phyloP scores from a whole-genome alignment of 2,329 filamentous ascomycete genomes.

The Teratosphaeria pseudoeucalypti region DNA sequence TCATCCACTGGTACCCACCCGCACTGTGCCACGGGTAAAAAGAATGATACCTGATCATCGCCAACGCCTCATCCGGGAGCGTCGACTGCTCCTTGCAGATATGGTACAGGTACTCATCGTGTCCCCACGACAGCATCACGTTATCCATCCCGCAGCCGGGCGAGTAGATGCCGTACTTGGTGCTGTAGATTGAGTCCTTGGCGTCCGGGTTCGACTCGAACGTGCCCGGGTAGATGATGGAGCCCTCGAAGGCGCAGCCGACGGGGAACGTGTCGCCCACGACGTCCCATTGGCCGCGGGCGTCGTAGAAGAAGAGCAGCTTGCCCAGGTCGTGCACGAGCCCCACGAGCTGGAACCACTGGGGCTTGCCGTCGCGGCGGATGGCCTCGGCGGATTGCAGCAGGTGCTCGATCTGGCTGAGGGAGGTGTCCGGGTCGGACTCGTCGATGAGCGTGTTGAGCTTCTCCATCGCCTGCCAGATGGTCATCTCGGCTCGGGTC shows the following conservation, averaged over 20 bases:
- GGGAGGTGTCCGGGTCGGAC: conserved; percentile 77
- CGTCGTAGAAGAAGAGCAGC: conserved; percentile 69
- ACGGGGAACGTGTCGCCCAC: conserved; percentile 80
- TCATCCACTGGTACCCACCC: conserved; percentile 70
- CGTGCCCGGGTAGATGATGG: conserved; percentile 71
- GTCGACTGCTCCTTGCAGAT: conserved; percentile 73
- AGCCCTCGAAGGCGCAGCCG: conserved; percentile 56
- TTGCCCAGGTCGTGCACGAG: conserved; percentile 74
- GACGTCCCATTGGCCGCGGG: conserved; percentile 86
- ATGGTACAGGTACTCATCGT: conserved; percentile 81
- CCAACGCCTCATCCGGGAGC: conserved; percentile 70
- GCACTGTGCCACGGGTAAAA: conserved; percentile 88
- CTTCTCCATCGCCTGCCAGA: conserved; percentile 90
- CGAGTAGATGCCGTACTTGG: conserved; percentile 68
- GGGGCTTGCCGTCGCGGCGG: conserved; percentile 69
- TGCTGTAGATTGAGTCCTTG: conserved; percentile 60
- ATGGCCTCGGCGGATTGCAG: conserved; percentile 85
- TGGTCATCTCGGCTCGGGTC: conserved; percentile 63
- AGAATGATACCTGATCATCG: conserved; percentile 88
- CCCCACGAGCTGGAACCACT: conserved; percentile 72
- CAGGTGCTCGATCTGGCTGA: conserved; percentile 82
- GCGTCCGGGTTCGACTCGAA: conserved; percentile 70
- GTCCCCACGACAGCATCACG: conserved; percentile 82
- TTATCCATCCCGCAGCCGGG: conserved; percentile 75
- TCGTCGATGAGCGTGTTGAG: conserved; percentile 86